These are phyloP conservation scores for Ophiosphaerella herpotricha DNA, from an alignment of 2,329 filamentous ascomycete genomes.

Conservation along the genomic window DNA sequence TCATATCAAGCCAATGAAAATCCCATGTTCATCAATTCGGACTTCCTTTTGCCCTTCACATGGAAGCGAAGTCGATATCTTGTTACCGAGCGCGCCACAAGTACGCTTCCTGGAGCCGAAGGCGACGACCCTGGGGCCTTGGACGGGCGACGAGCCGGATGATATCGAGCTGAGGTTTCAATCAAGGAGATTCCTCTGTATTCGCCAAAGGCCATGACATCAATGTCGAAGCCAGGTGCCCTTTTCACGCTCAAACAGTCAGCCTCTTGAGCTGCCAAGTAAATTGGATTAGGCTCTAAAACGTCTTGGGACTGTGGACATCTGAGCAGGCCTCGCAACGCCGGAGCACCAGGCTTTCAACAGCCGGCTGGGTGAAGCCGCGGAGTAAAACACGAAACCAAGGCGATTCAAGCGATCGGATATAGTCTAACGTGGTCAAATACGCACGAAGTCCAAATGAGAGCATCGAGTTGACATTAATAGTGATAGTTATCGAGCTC, in stretches of 20 bases:
- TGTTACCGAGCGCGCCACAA: slow-evolving; percentile 1
- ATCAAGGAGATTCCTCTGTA: not conserved
- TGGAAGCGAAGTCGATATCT: slow-evolving; percentile 1
- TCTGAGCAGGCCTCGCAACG: no score
- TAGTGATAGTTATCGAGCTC: slow-evolving; percentile 14
- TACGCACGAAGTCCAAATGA: not conserved
- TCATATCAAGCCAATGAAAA: not conserved
- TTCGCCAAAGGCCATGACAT: not conserved
- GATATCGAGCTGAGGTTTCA: not conserved
- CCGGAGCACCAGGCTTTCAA: no score
- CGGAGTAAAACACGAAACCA: no score
- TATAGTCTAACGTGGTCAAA: no score
- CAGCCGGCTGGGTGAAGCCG: no score
- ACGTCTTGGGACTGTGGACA: no score
- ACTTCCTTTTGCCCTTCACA: not conserved
- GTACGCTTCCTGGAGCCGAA: not conserved
- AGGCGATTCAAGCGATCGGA: no score
- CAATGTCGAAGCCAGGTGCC: not conserved
- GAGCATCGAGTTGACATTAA: slow-evolving; percentile 10
- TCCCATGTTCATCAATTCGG: not conserved
- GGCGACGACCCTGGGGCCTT: not conserved
- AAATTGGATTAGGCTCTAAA: no score
- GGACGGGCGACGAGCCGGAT: slow-evolving; percentile 1
- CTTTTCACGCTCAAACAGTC: not conserved
- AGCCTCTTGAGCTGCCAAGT: no score